Percentiles rank a stretch among this genome's conserved stretches.
Conservation (phyloP, 176 grass and related monocot genomes). For the Cocos nucifera region DNA sequence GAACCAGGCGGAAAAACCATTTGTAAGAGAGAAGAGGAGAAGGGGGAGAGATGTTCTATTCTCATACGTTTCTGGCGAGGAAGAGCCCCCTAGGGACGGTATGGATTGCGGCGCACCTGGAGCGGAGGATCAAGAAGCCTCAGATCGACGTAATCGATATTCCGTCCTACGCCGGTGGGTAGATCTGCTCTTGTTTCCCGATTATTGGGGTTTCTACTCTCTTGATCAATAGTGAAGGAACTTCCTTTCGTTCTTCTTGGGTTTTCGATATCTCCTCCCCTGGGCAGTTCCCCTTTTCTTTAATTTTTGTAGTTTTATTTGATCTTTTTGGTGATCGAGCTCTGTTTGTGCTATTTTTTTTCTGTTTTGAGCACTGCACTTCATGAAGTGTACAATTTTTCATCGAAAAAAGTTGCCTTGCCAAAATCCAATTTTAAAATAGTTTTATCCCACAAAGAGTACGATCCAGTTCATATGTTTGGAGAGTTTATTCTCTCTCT, state of each 20-base stretch:
- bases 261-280: too few relatives aligned
- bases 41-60: constrained; percentile 64
- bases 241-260: too few relatives aligned
- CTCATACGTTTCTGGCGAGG: constrained; percentile 64
- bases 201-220: neutral
- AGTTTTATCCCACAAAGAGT: too few relatives aligned
- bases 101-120: constrained; percentile 90
- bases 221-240: neutral
- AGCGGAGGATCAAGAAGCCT: constrained; percentile 80
- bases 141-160: constrained; percentile 78
- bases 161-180: constrained; percentile 47
- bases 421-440: too few relatives aligned
- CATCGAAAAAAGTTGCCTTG: too few relatives aligned
- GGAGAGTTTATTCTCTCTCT: too few relatives aligned
- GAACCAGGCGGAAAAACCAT: neutral
- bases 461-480: too few relatives aligned
- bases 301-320: neutral
- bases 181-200: neutral
- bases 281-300: too few relatives aligned
- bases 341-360: too few relatives aligned
- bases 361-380: too few relatives aligned
- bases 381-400: too few relatives aligned
- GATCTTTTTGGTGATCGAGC: neutral
- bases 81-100: constrained; percentile 61
- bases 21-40: neutral